Base-by-base conservation (phyloP, 148 eudicot species). In the Rhododendron ovatum region DNA sequence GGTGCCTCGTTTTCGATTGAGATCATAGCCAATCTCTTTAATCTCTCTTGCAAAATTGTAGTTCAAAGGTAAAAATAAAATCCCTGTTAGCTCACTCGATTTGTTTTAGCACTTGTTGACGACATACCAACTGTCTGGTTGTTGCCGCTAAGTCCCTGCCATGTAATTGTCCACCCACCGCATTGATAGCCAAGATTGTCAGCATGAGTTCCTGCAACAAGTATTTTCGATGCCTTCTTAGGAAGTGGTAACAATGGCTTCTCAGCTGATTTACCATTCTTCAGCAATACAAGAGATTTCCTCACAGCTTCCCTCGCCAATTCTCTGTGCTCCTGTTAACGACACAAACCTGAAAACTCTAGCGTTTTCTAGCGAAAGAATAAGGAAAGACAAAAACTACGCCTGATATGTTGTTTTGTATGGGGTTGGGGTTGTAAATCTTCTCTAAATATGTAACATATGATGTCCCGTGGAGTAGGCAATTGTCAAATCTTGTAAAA, bases 221-320 rank as follows among this genome's bases (percentile, higher is more conserved):
- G 76, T 71, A 71, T 71, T 71, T 33, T 71, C 33, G 22, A 4
- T 71, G 76, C 76, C 20, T 71, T 71, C 41, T 71, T 71, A 1
- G 76, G 39, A 71, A 71, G 76, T 6, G 76, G 76, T 15, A 71
- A 71, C 76, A 71, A 71, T 71, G 76, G 76, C 0, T 30, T 1
- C 1, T 71, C 22, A 1, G 1, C 17, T 9, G 76, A 15, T 71
- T 71, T 71, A 30, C 76, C 76, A 9, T 71, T 71, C 76, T 71
- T 71, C 2, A 71, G 76, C 76, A 71, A 4, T 41, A 71, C 76
- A 33, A 71, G 76, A 14, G 39, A 33, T 71, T 71, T 71, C 22
- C 76, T 71, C 76, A 71, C 76, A 26, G 76, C 76, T 41, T 71
- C 76, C 76, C 76, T 71, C 1, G 76, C 76, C 41, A 71, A 71